These are phyloP conservation scores for Rubia peregrina DNA, from an alignment of 305 asterid species.

Conservation along the genomic window DNA sequence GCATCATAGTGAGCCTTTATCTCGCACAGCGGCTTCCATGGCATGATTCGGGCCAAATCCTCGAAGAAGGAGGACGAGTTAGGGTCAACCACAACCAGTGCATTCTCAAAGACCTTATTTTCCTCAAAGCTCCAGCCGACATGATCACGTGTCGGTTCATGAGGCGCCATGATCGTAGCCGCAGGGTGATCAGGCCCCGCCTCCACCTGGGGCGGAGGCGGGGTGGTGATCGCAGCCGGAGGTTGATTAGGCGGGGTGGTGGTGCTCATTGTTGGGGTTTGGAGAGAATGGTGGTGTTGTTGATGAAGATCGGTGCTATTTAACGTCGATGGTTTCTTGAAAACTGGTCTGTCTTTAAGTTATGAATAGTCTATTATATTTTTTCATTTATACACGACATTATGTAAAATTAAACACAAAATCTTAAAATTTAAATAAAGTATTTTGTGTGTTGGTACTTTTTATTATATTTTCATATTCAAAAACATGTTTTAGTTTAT, in stretches of 20 bases:
- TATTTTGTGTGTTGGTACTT: too few relatives aligned
- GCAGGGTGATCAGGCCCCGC: not conserved
- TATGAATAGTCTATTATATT: too few relatives aligned
- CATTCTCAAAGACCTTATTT: slow-evolving; percentile 28
- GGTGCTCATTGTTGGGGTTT: not conserved
- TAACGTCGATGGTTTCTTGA: too few relatives aligned
- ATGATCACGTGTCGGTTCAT: not conserved
- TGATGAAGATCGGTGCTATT: not conserved
- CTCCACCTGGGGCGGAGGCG: not conserved
- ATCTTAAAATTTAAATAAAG: too few relatives aligned
- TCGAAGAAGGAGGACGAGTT: slow-evolving; percentile 21
- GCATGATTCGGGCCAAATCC: slow-evolving; percentile 25
- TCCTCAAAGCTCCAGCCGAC: slow-evolving; percentile 31
- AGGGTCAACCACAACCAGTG: slow-evolving; percentile 24
- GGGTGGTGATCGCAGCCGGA: not conserved
- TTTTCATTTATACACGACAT: too few relatives aligned
- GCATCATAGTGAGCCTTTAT: slow-evolving; percentile 29
- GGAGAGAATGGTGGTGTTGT: too few relatives aligned
- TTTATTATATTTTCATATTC: too few relatives aligned
- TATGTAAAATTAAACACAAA: too few relatives aligned
- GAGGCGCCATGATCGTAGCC: not conserved
- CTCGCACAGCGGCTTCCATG: slow-evolving; percentile 28
- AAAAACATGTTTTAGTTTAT: too few relatives aligned
- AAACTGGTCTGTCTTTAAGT: too few relatives aligned
- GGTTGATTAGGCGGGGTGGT: not conserved